Evolutionary conservation across 768 basidiomycete species (phyloP).

Genomic region (Agrocybe praecox): DNA sequence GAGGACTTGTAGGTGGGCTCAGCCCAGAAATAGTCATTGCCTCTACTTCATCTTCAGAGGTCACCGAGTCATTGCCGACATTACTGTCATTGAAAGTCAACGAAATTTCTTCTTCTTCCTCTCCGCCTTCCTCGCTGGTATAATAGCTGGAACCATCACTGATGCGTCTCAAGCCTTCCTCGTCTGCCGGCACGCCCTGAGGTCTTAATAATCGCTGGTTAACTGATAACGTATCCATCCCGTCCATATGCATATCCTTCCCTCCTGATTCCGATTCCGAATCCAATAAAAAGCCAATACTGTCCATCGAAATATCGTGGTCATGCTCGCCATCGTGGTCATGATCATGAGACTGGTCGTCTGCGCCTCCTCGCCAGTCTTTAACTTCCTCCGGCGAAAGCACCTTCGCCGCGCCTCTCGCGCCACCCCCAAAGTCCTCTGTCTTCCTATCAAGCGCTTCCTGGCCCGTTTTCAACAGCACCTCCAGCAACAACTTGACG

Average conservation of each 20-base stretch:
- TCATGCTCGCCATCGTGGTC: slow-evolving; percentile 27
- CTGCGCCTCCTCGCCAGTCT: slow-evolving; percentile 47
- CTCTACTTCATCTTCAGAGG: slow-evolving; percentile 46
- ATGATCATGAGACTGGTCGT: slow-evolving; percentile 23
- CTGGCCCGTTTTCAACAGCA: slow-evolving; percentile 57
- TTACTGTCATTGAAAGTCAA: slow-evolving; percentile 2
- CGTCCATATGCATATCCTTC: background rate
- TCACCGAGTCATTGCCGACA: slow-evolving; percentile 14
- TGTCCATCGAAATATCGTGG: slow-evolving; percentile 19
- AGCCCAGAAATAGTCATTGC: slow-evolving; percentile 32
- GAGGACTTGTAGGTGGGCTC: slow-evolving; percentile 31
- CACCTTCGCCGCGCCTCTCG: slow-evolving; percentile 61
- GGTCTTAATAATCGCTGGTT: background rate
- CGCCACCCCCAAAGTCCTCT: slow-evolving; percentile 49
- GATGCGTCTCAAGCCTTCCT: background rate
- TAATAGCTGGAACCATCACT: background rate
- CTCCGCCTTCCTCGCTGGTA: background rate
- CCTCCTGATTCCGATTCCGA: background rate
- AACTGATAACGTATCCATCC: background rate
- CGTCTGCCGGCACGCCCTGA: background rate
- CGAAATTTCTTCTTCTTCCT: background rate
- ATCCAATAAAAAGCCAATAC: slow-evolving; percentile 12
- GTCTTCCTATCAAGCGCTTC: slow-evolving; percentile 62
- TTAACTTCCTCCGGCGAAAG: slow-evolving; percentile 73
- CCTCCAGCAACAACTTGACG: slow-evolving; percentile 64